These are phyloP conservation scores for Trypanosoma caninum DNA, from an alignment of 208 protist species.

Conservation along the genomic window DNA sequence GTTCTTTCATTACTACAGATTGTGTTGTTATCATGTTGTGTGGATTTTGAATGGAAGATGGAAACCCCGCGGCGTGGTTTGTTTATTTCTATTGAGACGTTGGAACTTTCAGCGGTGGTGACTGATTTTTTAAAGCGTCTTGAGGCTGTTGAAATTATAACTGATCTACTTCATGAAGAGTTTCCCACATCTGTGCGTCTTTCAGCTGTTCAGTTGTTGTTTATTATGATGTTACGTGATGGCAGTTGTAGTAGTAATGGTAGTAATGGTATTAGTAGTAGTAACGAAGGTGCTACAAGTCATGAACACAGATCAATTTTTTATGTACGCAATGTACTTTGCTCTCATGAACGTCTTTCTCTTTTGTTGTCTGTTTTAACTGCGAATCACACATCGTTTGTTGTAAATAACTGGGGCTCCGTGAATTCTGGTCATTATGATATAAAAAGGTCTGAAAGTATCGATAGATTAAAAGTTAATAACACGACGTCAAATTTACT, in stretches of 20 bases:
- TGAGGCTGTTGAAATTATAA: conserved; percentile 9
- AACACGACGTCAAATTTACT: too few species aligned
- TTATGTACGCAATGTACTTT: conserved; percentile 11
- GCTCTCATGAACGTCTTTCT: not conserved
- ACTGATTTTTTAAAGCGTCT: conserved; percentile 12
- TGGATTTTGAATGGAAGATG: not conserved
- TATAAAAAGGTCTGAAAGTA: too few species aligned
- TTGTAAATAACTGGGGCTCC: not conserved
- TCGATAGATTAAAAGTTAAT: too few species aligned
- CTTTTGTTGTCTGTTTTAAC: conserved; percentile 5
- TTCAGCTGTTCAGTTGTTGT: conserved; percentile 8
- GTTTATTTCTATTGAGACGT: not conserved
- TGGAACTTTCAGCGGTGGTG: conserved; percentile 4
- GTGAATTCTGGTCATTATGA: not conserved
- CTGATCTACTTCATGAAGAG: conserved; percentile 5
- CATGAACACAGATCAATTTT: not conserved
- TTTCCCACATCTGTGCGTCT: conserved; percentile 8
- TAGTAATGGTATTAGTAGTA: too few species aligned
- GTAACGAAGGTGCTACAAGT: too few species aligned
- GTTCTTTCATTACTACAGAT: conserved; percentile 6
- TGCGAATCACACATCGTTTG: not conserved
- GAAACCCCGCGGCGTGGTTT: not conserved
- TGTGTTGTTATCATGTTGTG: conserved; percentile 9
- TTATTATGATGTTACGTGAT: conserved; percentile 15
- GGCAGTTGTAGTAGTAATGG: too few species aligned